Evolutionary conservation across 179 eudicot species (phyloP).

Genomic region (Pouteria campechiana): DNA sequence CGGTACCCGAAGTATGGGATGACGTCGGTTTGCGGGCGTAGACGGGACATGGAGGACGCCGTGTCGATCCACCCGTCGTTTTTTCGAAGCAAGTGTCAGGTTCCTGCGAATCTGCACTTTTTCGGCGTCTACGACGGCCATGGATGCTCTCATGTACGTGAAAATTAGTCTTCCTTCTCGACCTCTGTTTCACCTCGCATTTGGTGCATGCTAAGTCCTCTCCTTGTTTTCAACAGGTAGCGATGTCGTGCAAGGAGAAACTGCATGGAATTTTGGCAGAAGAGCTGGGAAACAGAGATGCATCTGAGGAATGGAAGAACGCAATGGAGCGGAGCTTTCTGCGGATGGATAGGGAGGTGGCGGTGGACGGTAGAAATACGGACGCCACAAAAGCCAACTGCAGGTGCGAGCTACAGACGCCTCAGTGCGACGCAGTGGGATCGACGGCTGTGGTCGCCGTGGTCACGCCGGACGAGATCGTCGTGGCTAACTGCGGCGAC

Average conservation of each 20-base stretch:
- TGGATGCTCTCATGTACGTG: constrained; percentile 78
- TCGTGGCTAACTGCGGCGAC: constrained; percentile 85
- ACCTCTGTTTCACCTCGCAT: no score
- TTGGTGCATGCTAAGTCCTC: background rate
- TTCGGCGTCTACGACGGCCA: constrained; percentile 89
- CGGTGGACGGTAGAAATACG: constrained; percentile 14
- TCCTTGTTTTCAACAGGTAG: constrained; percentile 34
- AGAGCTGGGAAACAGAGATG: constrained; percentile 23
- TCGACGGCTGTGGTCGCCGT: constrained; percentile 81
- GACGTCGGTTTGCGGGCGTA: constrained; percentile 63
- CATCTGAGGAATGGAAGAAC: constrained; percentile 25
- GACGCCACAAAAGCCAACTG: constrained; percentile 24
- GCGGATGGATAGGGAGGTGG: constrained; percentile 65
- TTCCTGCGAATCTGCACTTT: constrained; percentile 23
- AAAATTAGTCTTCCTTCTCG: no score
- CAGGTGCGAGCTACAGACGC: constrained; percentile 60
- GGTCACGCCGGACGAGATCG: constrained; percentile 43
- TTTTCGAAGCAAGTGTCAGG: constrained; percentile 1
- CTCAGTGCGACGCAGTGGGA: constrained; percentile 75
- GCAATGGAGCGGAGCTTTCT: constrained; percentile 57
- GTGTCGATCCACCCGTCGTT: constrained; percentile 57
- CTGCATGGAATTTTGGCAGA: constrained; percentile 65
- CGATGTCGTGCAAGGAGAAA: constrained; percentile 59
- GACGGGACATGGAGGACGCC: constrained; percentile 81
- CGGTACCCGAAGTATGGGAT: constrained; percentile 42